These are phyloP conservation scores for Hanseniaspora pseudoguilliermondii DNA, from an alignment of 805 yeast genomes.

Conservation along the genomic window DNA sequence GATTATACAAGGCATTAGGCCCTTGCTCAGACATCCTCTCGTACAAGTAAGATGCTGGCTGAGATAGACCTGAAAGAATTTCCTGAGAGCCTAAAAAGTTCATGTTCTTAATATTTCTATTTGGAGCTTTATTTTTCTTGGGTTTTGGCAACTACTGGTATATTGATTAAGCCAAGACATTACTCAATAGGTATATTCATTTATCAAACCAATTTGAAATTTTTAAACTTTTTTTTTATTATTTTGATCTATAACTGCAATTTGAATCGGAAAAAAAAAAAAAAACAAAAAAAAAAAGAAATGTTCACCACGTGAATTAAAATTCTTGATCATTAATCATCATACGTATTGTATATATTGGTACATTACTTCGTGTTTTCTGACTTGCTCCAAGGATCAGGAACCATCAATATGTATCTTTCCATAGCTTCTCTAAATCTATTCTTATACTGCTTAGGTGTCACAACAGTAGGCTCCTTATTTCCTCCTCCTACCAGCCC, in stretches of 20 bases:
- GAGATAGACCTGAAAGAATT: conserved; percentile 20
- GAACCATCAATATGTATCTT: conserved; percentile 84
- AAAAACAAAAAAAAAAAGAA: background rate
- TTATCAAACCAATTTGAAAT: no score
- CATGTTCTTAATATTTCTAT: background rate
- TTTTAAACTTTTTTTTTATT: no score
- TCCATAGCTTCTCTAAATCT: conserved; percentile 98
- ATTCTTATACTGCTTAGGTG: conserved; percentile 89
- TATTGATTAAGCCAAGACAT: no score
- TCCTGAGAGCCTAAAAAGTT: conserved; percentile 11
- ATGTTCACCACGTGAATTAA: background rate
- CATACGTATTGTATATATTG: background rate
- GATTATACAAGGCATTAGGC: conserved; percentile 43
- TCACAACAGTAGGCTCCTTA: conserved; percentile 91
- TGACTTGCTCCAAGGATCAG: conserved; percentile 46
- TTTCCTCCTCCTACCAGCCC: conserved; percentile 78
- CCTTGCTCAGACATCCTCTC: conserved; percentile 45
- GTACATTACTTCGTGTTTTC: background rate
- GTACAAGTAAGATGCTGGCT: conserved; percentile 48
- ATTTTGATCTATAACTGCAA: background rate
- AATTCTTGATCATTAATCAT: background rate
- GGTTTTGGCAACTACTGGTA: background rate
- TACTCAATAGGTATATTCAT: no score
- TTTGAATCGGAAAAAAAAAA: background rate
- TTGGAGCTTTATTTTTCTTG: background rate